Evolutionary conservation across 805 yeast species (phyloP).

Genomic region (Yarrowia osloensis): DNA sequence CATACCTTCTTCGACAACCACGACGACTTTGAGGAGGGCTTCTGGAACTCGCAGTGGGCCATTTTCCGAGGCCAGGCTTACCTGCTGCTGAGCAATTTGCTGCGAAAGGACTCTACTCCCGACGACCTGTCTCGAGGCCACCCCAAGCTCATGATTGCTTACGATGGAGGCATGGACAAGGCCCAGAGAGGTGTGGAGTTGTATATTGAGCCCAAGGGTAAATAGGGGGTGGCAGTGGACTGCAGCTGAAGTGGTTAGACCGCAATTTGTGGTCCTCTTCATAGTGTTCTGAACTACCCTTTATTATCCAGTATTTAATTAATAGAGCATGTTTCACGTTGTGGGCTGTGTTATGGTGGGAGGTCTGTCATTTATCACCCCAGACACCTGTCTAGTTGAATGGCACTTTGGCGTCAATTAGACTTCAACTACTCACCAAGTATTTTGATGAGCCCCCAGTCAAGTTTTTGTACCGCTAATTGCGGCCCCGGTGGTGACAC

Average conservation of each 20-base stretch:
- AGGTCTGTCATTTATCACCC: no score
- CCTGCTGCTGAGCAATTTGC: neutral
- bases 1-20: slow-evolving; percentile 18
- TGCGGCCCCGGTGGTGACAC: no score
- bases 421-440: no score
- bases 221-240: no score
- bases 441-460: no score
- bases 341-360: no score
- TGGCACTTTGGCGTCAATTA: no score
- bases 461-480: no score
- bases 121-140: neutral
- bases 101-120: neutral
- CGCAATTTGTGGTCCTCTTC: no score
- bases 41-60: slow-evolving; percentile 27
- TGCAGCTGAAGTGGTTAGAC: no score
- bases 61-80: slow-evolving; percentile 25
- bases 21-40: slow-evolving; percentile 19
- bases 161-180: slow-evolving; percentile 13
- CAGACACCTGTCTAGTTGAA: no score
- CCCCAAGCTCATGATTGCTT: slow-evolving; percentile 16
- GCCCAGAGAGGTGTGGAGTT: slow-evolving; percentile 18
- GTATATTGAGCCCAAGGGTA: slow-evolving; percentile 20
- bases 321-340: slow-evolving; percentile 5
- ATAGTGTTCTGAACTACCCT: no score
- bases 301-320: neutral